Conservation (phyloP, 2,329 filamentous ascomycete genomes). For the Magnaporthiopsis poae region DNA sequence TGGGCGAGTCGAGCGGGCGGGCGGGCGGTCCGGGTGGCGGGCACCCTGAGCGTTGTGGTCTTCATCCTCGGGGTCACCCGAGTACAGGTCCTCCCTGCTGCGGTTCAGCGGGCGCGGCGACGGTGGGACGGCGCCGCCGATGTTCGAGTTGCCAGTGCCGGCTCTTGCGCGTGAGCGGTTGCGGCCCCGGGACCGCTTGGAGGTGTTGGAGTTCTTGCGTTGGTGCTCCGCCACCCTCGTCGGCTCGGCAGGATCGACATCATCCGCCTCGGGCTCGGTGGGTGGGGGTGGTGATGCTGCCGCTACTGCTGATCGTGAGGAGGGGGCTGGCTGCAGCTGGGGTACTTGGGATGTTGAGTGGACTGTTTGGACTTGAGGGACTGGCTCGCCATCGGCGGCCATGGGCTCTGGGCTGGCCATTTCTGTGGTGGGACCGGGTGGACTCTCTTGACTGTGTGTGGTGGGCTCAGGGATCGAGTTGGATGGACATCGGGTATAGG, state of each 20-base stretch:
- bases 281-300: background rate
- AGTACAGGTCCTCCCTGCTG: background rate
- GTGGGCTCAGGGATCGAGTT: too few species aligned
- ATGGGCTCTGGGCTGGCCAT: background rate
- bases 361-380: background rate
- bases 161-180: background rate
- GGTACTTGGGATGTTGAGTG: background rate
- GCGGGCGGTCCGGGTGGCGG: conserved; percentile 1
- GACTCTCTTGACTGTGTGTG: too few species aligned
- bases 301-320: background rate
- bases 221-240: background rate
- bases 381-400: background rate
- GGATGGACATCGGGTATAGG: background rate
- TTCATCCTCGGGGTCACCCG: background rate
- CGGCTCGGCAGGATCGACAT: too few species aligned
- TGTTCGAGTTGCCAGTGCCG: background rate
- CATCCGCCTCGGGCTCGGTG: too few species aligned
- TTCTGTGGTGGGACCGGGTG: background rate
- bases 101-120: background rate
- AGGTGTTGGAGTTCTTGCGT: background rate
- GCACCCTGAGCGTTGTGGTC: background rate
- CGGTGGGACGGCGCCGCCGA: background rate
- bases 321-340: background rate
- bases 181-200: background rate
- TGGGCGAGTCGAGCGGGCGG: background rate